Evolutionary conservation across 176 grass and related monocot genomes (phyloP), one percentile per base, ranked within the genome.

Genomic region (Hordeum marinum): DNA sequence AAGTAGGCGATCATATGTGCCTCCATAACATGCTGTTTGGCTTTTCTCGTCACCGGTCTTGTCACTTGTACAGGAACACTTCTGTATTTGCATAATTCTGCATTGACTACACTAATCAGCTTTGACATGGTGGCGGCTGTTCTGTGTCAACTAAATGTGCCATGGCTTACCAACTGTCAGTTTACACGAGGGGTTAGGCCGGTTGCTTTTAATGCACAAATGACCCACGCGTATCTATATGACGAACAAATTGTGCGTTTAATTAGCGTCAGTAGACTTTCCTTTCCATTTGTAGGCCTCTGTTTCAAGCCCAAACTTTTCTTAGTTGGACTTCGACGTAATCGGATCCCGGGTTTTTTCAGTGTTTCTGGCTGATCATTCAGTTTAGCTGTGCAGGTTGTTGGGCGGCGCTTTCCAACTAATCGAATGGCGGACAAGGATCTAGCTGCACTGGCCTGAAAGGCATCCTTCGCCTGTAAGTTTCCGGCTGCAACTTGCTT

Each of bases 381-480:
- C 24, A 5, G n/a, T 66, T 68, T 80, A 68, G 67, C 79, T 23
- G 42, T 76, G 80, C 80, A 62, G 75, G 76, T 59, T 80, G 80
- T 69, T 84, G 69, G 27, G n/a, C 37, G 13, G 50, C 25, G 69
- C 85, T 91, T 76, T 87, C 85, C 85, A 87, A 81, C 85, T 84
- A 80, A 31, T 69, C 72, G 46, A 34, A 80, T 84, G 24, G 54
- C 70, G 81, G 50, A 9, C 37, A 40, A 37, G 80, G 89, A 80
- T 74, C 29, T 61, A 75, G 68, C 17, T 79, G 69, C 46, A 62
- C 14, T 32, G 72, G 5, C 24, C 69, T 55, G 63, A 24, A 34
- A 81, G 57, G 41, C 37, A 81, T 84, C 85, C 85, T 91, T 90
- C 23, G 76, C 89, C 39, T 76, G 68, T 15, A 90, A 90, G 84